Base-by-base conservation (phyloP, 148 eudicot genomes). In the Arctostaphylos glauca region DNA sequence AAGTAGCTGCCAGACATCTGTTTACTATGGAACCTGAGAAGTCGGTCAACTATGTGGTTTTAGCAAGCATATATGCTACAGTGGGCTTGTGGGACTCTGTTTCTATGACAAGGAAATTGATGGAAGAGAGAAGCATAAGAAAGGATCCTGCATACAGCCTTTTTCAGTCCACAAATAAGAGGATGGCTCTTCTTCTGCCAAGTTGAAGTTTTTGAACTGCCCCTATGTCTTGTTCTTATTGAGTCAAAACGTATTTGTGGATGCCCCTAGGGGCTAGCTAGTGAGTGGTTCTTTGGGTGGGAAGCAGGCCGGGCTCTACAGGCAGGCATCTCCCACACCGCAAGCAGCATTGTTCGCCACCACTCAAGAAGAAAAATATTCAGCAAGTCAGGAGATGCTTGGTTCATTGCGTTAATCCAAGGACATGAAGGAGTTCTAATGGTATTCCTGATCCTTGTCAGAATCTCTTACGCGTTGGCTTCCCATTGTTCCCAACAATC, bases 1-100 rank as follows among this genome's bases (percentile, higher is more conserved):
- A 83, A 78, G 80, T 53, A 55, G 85, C 80, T n/a, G 85, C 68
- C 3, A 83, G 77, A 49, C 74, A 53, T 66, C 44, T 83, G 70
- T 77, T 83, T 67, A 48, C 41, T 55, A 53, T 83, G 21, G 70
- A 83, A 53, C 85, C 85, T 54, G 48, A 77, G 68, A 78, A 64
- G 10, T 67, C 85, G 31, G 81, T 83, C 25, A 67, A 78, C 62
- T 83, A 83, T 46, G 85, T 83, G 55, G 85, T 83, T 83, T 83
- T 83, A 43, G 85, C 81, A 67, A 77, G 76, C 50, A 83, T 83
- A 76, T 83, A 83, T 77, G 85, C 81, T 44, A 15, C 81, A 5
- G 68, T 52, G 21, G 81, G 81, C 60, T 64, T 83, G 68, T 83
- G 81, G 81, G 81, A 83, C 25, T 54, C 23, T 78, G 85, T 56